Evolutionary conservation across 257 asterid genomes (phyloP).

Genomic region (Craterostigma plantagineum): DNA sequence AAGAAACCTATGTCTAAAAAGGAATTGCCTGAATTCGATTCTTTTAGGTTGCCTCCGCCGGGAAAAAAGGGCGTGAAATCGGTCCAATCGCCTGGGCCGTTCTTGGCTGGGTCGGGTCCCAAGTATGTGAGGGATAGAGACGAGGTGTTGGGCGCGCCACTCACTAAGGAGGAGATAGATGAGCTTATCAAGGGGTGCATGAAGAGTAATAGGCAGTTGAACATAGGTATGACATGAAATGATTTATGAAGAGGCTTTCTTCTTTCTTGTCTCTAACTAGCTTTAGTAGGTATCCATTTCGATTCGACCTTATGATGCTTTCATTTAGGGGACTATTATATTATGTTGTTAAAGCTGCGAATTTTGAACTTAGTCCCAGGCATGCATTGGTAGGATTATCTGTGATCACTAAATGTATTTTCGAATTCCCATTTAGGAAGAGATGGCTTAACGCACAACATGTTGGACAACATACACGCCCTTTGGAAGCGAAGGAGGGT

Average conservation of each 20-base stretch:
- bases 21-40: slow-evolving; percentile 72
- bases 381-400: no score
- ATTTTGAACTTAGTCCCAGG: no score
- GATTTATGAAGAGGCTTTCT: not conserved
- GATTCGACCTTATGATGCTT: no score
- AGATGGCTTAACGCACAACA: slow-evolving; percentile 91
- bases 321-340: no score
- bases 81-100: slow-evolving; percentile 93
- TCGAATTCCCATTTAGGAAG: slow-evolving; percentile 33
- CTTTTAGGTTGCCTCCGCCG: slow-evolving; percentile 71
- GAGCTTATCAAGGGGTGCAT: slow-evolving; percentile 34
- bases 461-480: slow-evolving; percentile 88
- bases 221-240: slow-evolving; percentile 33
- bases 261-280: no score
- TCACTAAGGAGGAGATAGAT: slow-evolving; percentile 51
- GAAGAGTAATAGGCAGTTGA: slow-evolving; percentile 49
- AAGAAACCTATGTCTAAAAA: slow-evolving; percentile 67
- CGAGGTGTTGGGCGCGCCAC: slow-evolving; percentile 63
- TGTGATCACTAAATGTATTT: not conserved
- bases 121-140: slow-evolving; percentile 52
- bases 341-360: no score
- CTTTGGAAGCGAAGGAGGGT: slow-evolving; percentile 85
- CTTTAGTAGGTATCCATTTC: no score
- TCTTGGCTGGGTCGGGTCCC: slow-evolving; percentile 66
- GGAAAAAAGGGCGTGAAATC: slow-evolving; percentile 88